Base-by-base conservation (phyloP, 176 grass and related monocot species). In the Triticum timopheevii region DNA sequence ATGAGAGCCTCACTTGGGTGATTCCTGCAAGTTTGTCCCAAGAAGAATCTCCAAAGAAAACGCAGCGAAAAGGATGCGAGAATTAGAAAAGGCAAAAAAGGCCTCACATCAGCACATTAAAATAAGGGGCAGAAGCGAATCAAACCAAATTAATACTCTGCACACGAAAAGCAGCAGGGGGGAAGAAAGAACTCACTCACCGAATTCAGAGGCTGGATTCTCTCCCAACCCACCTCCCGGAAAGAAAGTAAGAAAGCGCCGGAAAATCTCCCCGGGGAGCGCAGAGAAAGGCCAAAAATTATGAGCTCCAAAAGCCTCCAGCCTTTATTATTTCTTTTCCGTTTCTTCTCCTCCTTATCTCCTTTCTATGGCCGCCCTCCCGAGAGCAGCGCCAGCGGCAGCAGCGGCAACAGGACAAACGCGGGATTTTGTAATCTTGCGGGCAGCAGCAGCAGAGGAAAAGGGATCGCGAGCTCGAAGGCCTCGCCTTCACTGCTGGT, bases 321-420 rank as follows among this genome's bases (percentile, higher is more conserved):
- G 54, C 49, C 69, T 87, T 90, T 84, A 5, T 59, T 49, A 22
- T 20, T 9, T 52, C 0, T 17, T 54, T 54, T 54, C 6, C 50
- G 50, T 54, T 47, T 25, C 77, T 78, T 39, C n/a, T 28, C 58
- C n/a, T 80, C 79, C 85, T 80, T 87, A 91, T 91, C 80, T 83
- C 75, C 68, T 75, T 61, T 61, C 68, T 80, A 47, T 62, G 76
- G 89, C 34, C 67, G 54, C 67, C 65, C 84, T 38, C 27, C 56
- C 69, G 42, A 40, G 69, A 77, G 27, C 71, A 77, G 27, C 71
- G 35, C 54, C 54, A 84, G 52, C 22, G 54, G 54, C 3, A 34
- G 54, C 88, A 45, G 68, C 54, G 47, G 68, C 77, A 82, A 88
- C 39, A 88, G 52, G 90, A 91, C 86, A 85, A 88, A 54, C 86